These are phyloP conservation scores for Pulchroboletus neoregius DNA, from an alignment of 1,284 basidiomycete genomes.

Conservation along the genomic window DNA sequence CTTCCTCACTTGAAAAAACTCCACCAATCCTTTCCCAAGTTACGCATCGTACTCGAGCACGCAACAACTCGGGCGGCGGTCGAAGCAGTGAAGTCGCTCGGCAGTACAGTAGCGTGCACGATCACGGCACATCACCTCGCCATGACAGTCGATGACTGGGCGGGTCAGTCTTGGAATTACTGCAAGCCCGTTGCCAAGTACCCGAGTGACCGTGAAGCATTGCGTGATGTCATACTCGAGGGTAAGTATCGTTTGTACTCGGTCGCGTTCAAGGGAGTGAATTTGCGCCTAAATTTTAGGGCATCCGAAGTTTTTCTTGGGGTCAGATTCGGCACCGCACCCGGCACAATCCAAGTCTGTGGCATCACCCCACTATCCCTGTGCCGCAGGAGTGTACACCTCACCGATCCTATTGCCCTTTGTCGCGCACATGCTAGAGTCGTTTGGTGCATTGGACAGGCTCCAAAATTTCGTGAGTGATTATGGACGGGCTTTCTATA, in stretches of 20 bases:
- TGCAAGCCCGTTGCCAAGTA: slow-evolving; percentile 99
- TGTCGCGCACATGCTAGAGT: slow-evolving; percentile 80
- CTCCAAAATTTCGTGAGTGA: slow-evolving; percentile 76
- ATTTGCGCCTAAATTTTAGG: slow-evolving; percentile 42
- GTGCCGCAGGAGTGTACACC: slow-evolving; percentile 93
- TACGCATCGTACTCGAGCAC: slow-evolving; percentile 97
- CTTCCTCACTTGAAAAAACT: slow-evolving; percentile 84
- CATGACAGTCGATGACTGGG: slow-evolving; percentile 96
- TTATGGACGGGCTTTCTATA: slow-evolving; percentile 81
- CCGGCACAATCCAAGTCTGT: slow-evolving; percentile 77
- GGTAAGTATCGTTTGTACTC: slow-evolving; percentile 41
- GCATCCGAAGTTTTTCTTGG: slow-evolving; percentile 95
- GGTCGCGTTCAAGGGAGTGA: background rate
- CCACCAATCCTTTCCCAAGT: slow-evolving; percentile 82
- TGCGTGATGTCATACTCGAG: slow-evolving; percentile 77
- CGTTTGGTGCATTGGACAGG: slow-evolving; percentile 79
- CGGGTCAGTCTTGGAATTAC: slow-evolving; percentile 93
- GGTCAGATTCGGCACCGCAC: slow-evolving; percentile 97
- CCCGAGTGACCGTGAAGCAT: slow-evolving; percentile 85
- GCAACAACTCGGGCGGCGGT: slow-evolving; percentile 97
- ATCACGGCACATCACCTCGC: slow-evolving; percentile 97
- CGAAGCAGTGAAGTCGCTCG: slow-evolving; percentile 84
- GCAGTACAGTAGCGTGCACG: slow-evolving; percentile 89
- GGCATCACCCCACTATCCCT: slow-evolving; percentile 66
- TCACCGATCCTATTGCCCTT: slow-evolving; percentile 87